Percentiles rank a stretch among this genome's conserved stretches.
phyloP scores from a whole-genome alignment of 139 green algal genomes.

The Chlorella sp. region DNA sequence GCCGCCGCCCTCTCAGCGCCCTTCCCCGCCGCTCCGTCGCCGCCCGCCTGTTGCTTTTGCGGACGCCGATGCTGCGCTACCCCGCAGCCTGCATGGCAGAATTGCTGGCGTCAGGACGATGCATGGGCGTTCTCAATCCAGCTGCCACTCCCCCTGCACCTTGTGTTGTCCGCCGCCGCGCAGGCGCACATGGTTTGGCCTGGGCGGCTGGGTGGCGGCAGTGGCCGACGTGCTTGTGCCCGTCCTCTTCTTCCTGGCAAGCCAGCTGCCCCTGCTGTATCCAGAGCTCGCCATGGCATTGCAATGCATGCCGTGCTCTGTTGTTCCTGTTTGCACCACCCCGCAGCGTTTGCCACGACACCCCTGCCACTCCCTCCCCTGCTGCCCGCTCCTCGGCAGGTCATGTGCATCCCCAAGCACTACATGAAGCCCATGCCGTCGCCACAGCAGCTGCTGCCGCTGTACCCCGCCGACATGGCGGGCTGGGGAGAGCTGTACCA shows the following conservation, averaged over 20 bases:
- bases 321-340: not conserved
- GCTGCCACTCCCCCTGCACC: too few species aligned
- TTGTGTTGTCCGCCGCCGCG: too few species aligned
- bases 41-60: not conserved
- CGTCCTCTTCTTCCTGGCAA: slow-evolving; percentile 52
- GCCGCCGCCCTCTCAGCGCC: too few species aligned
- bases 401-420: slow-evolving; percentile 80
- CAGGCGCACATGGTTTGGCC: slow-evolving; percentile 48
- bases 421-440: slow-evolving; percentile 64
- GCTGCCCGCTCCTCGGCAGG: slow-evolving; percentile 3
- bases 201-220: slow-evolving; percentile 51
- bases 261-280: not conserved
- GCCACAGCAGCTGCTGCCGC: slow-evolving; percentile 39
- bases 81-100: not conserved
- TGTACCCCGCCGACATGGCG: slow-evolving; percentile 48
- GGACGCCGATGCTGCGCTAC: not conserved
- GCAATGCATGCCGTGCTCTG: too few species aligned
- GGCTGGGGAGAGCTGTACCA: slow-evolving; percentile 57
- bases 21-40: not conserved
- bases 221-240: slow-evolving; percentile 53
- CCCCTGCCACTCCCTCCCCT: not conserved
- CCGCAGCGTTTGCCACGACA: not conserved
- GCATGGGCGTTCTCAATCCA: too few species aligned
- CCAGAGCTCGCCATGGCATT: too few species aligned
- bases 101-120: too few species aligned